Percentiles rank a stretch among this genome's conserved stretches.
Evolutionary conservation across 208 protist species (phyloP).

Genomic region (Wallacemonas sp.): DNA sequence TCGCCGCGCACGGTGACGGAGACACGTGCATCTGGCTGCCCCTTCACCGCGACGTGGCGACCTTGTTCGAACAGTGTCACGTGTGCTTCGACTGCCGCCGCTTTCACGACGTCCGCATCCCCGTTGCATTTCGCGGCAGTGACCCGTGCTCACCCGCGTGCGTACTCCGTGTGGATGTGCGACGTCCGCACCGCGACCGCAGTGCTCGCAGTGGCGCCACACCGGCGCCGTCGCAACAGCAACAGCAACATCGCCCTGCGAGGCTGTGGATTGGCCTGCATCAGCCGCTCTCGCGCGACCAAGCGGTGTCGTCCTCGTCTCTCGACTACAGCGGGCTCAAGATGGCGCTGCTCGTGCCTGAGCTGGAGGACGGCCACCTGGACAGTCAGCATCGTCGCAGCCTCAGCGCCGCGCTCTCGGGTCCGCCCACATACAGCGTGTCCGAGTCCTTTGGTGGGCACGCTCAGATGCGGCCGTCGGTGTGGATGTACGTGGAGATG

Average conservation of each 20-base stretch:
- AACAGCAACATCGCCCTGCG: constrained; percentile 11
- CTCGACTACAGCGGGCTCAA: constrained; percentile 36
- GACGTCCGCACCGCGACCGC: background rate
- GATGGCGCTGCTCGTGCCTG: constrained; percentile 34
- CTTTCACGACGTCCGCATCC: constrained; percentile 56
- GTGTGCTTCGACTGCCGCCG: constrained; percentile 69
- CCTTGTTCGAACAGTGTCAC: constrained; percentile 43
- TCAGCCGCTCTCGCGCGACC: constrained; percentile 27
- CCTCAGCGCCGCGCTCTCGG: constrained; percentile 5
- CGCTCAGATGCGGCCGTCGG: constrained; percentile 35
- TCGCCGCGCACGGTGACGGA: constrained; percentile 5
- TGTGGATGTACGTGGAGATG: constrained; percentile 80
- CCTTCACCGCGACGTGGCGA: constrained; percentile 32
- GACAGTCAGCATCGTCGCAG: background rate
- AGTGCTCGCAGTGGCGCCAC: background rate
- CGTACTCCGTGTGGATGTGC: constrained; percentile 41
- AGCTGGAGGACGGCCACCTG: background rate
- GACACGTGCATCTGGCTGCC: constrained; percentile 48
- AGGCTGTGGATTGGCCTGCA: constrained; percentile 72
- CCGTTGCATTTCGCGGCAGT: constrained; percentile 31
- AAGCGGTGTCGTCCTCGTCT: background rate
- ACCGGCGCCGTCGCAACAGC: no score
- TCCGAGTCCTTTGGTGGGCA: constrained; percentile 62
- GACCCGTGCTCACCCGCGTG: constrained; percentile 29
- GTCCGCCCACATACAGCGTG: constrained; percentile 29